Evolutionary conservation across 768 basidiomycete genomes (phyloP), one percentile per base, ranked within the genome.

Genomic region (Tulasnella sp.): DNA sequence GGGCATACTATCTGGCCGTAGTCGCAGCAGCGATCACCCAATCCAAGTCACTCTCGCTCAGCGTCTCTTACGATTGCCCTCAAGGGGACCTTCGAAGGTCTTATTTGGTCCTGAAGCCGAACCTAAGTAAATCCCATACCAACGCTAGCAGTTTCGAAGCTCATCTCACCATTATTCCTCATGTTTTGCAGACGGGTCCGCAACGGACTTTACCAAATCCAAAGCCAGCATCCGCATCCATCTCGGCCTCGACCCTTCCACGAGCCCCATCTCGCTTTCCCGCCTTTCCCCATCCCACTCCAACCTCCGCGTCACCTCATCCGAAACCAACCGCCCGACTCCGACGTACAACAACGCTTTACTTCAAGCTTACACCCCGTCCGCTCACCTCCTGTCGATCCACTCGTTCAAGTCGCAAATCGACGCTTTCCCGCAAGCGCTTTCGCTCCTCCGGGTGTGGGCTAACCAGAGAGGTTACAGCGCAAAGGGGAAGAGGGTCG

Each of bases 371-470:
- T 84, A 86, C 71, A 87, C 87, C 10, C 88, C 91, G 40, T 88
- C 90, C 71, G 87, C 87, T 2, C 88, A 90, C 72, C 88, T 93
- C 8, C 87, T 92, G 42, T 85, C 87, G 12, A 86, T 89, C 10
- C 89, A 92, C 82, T 83, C 87, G 1, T 81, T 92, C 58, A 86
- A 89, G 16, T 85, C 90, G 36, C 83, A 86, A 14, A 85, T 86
- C 14, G 88, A 92, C 0, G 88, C 91, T 0, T 96, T 94, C 84
- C 84, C 85, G 1, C 92, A 96, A 75, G 94, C 94, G 0, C 84
- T 95, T 12, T 88, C 92, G 0, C 87, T 98, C 0, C 89, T 98
- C 21, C 90, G 95, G 14, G 89, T 97, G 21, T 99, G 98, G 98
- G 94, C 94, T 1, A 91, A 92, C 74, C 93, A 96, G 82, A 88